Evolutionary conservation across 2,329 filamentous ascomycete genomes (phyloP).

Genomic region (Metarhizium anisopliae): DNA sequence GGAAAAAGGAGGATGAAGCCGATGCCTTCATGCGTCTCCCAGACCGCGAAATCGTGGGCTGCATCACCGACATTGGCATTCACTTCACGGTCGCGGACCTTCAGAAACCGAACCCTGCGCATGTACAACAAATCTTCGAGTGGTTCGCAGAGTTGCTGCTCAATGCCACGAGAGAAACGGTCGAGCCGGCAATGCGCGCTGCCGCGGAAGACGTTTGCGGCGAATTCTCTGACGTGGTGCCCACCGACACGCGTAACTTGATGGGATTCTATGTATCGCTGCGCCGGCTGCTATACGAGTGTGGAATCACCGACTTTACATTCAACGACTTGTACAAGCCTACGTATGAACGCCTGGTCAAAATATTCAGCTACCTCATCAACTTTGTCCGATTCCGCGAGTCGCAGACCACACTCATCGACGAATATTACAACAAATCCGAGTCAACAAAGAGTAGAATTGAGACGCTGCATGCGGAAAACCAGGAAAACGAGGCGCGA

Average conservation of each 20-base stretch:
- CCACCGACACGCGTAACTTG: conserved; percentile 80
- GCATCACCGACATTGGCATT: conserved; percentile 94
- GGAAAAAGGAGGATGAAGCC: conserved; percentile 51
- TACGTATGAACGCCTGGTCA: conserved; percentile 80
- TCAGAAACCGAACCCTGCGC: conserved; percentile 85
- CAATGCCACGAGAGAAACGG: conserved; percentile 85
- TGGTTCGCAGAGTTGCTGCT: conserved; percentile 93
- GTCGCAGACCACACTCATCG: conserved; percentile 80
- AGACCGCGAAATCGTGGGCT: conserved; percentile 81
- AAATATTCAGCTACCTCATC: conserved; percentile 96
- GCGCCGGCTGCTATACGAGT: conserved; percentile 71
- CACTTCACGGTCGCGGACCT: conserved; percentile 79
- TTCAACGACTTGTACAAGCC: conserved; percentile 89
- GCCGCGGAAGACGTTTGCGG: conserved; percentile 82
- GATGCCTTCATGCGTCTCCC: conserved; percentile 52
- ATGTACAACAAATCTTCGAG: conserved; percentile 96
- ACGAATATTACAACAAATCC: conserved; percentile 86
- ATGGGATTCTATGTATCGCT: conserved; percentile 93
- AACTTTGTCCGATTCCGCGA: conserved; percentile 98
- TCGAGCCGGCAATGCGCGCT: conserved; percentile 91
- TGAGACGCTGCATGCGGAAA: conserved; percentile 75
- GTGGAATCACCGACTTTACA: conserved; percentile 86
- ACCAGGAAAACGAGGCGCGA: conserved; percentile 75
- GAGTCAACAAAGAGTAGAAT: conserved; percentile 82
- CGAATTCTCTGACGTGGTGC: conserved; percentile 75